phyloP scores from a whole-genome alignment of 2,329 filamentous ascomycete genomes.

The Aspergillus sp. region DNA sequence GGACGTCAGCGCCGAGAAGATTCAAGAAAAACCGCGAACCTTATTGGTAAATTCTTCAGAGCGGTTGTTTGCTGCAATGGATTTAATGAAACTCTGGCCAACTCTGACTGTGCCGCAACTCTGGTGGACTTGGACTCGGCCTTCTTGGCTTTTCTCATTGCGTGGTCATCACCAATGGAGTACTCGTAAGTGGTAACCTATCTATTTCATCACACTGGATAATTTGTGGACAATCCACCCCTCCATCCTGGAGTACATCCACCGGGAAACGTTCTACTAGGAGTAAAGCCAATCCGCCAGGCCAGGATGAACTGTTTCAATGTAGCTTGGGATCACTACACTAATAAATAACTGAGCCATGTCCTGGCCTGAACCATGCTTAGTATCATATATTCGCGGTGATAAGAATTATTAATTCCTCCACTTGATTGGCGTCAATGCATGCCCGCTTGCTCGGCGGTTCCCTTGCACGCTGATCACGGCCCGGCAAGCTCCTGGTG shows the following conservation, averaged over 20 bases:
- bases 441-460: background rate
- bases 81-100: background rate
- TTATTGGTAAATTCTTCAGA: background rate
- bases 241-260: background rate
- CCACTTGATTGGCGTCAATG: no score
- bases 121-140: background rate
- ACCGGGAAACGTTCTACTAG: background rate
- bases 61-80: background rate
- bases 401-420: no score
- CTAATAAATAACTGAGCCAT: no score
- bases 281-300: no score
- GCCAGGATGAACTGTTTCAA: no score
- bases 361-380: no score
- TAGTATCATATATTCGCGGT: no score
- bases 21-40: background rate
- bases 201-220: no score
- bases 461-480: background rate
- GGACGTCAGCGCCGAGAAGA: background rate
- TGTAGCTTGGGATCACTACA: no score
- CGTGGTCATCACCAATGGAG: no score
- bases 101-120: background rate
- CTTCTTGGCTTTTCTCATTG: background rate
- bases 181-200: no score
- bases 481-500: background rate
- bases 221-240: no score